These are phyloP conservation scores for Picochlorum sp. DNA, from an alignment of 139 green algal genomes.

Conservation along the genomic window DNA sequence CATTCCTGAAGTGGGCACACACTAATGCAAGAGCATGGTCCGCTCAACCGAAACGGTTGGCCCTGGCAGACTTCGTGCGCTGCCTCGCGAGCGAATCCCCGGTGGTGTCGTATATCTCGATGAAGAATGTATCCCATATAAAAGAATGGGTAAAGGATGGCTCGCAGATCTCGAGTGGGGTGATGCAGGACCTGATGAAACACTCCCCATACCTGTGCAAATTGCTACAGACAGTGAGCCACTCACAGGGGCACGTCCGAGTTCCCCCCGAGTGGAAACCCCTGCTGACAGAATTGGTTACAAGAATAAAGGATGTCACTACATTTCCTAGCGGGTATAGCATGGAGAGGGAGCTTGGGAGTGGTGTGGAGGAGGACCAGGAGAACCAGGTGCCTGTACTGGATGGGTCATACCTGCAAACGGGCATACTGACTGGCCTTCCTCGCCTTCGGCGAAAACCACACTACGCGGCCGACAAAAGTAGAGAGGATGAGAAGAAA, in stretches of 20 bases:
- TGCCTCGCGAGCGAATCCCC: not conserved
- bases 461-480: not conserved
- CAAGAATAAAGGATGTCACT: too few relatives aligned
- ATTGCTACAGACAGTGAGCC: too few relatives aligned
- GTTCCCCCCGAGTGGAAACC: too few relatives aligned
- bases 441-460: not conserved
- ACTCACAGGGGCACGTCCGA: too few relatives aligned
- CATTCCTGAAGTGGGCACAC: not conserved
- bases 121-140: too few relatives aligned
- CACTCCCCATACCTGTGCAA: too few relatives aligned
- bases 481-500: not conserved
- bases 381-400: not conserved
- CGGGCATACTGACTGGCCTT: slow-evolving; percentile 1
- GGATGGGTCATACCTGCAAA: not conserved
- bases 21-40: not conserved
- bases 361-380: not conserved
- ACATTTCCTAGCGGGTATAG: not conserved
- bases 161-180: too few relatives aligned
- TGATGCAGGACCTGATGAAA: too few relatives aligned
- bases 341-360: not conserved
- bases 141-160: too few relatives aligned
- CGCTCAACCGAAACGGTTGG: not conserved
- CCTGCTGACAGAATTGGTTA: too few relatives aligned
- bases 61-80: not conserved
- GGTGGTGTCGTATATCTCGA: too few relatives aligned